A percentile compares a stretch with the other conserved stretches of the same genome.
phyloP scores from a whole-genome alignment of 495 filamentous ascomycete genomes.

The Terfezia claveryi region DNA sequence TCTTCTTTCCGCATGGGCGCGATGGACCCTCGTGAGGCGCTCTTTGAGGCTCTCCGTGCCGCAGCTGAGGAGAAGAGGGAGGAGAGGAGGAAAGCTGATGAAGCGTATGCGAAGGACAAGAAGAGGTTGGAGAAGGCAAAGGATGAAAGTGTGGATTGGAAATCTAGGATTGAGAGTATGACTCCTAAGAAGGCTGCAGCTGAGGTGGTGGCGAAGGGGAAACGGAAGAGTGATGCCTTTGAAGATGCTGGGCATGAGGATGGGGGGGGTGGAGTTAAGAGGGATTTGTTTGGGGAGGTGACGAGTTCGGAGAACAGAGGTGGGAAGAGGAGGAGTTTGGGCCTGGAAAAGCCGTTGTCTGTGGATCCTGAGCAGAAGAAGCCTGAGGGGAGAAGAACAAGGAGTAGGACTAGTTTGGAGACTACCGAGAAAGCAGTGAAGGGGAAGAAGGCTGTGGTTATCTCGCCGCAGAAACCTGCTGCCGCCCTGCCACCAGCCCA shows the following conservation, averaged over 20 bases:
- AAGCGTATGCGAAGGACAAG: slow-evolving; percentile 37
- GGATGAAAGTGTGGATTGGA: slow-evolving; percentile 10
- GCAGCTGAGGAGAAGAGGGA: slow-evolving; percentile 48
- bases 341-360: background rate
- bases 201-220: slow-evolving; percentile 13
- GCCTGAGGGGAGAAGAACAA: background rate
- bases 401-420: background rate
- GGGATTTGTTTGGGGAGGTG: slow-evolving; percentile 2
- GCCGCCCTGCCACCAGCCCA: background rate
- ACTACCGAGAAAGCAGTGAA: background rate
- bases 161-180: slow-evolving; percentile 11
- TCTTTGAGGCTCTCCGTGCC: slow-evolving; percentile 45
- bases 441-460: background rate
- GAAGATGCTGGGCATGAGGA: background rate
- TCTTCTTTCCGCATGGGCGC: slow-evolving; percentile 33
- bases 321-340: slow-evolving; percentile 1
- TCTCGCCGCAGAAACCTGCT: background rate
- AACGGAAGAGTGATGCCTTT: slow-evolving; percentile 3
- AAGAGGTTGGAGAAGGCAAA: slow-evolving; percentile 27
- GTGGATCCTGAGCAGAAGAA: background rate
- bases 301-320: background rate
- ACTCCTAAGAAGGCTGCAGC: slow-evolving; percentile 10
- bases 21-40: slow-evolving; percentile 21
- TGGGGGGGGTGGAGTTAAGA: slow-evolving; percentile 6
- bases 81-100: slow-evolving; percentile 39